Evolutionary conservation across 2,329 filamentous ascomycete genomes (phyloP), one percentile per base, ranked within the genome.

Genomic region (Fusarium sp.): DNA sequence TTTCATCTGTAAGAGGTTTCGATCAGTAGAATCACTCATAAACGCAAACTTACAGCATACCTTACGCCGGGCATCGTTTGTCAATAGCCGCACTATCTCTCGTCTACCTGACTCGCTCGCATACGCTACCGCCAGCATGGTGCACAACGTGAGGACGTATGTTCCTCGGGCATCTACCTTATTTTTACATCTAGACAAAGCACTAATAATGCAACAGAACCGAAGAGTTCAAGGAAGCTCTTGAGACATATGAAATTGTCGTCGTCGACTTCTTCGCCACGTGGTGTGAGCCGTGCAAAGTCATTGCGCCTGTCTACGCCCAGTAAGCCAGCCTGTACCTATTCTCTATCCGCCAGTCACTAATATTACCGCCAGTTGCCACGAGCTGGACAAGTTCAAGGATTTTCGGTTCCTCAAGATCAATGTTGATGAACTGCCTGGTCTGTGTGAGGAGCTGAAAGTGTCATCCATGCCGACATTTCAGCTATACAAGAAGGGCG

Each of bases 371-470:
- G 0, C 5, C 14, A 74, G 72, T 7, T 60, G 58, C 9, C 60
- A 75, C 3, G 65, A 74, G n/a, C 14, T 75, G 27, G 72, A 74
- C 10, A 67, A 70, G 32, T 74, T 72, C 66, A 75, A 73, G 35
- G 72, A 75, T 25, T 64, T 75, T 20, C 64, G 72, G 7, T 74
- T 74, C 25, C 32, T 72, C 41, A 74, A 74, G 32, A 66, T 74
- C 6, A 66, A 74, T 5, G 72, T 74, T 1, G 65, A 75, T n/a
- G 68, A 75, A 0, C 61, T 74, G n/a, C 52, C 66, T 23, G 62
- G 35, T 1, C 30, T 74, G 1, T 62, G 60, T 2, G 35, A 70
- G 7, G 72, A 75, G 5, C 1, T 74, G 1, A 66, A 66, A 2
- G 72, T 74, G 5, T 18, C 43, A 1, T n/a, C 61, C 13, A 61